Evolutionary conservation across 805 yeast species (phyloP), one percentile per base, ranked within the genome.

Genomic region (Saturnispora bothae): DNA sequence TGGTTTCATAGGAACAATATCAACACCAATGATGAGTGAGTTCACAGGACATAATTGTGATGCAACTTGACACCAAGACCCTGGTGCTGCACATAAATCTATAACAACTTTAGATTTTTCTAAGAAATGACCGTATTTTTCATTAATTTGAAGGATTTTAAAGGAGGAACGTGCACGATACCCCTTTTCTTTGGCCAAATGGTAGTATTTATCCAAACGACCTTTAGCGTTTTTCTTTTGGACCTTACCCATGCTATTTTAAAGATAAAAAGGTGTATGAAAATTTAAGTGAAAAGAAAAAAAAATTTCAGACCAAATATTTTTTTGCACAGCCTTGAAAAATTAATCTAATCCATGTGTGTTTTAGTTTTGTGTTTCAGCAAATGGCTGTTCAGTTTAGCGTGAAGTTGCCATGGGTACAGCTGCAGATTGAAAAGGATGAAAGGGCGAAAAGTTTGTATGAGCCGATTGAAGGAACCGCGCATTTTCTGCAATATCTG

Each of bases 51-150:
- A 86, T 38, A 85, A 61, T 44, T 86, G 83, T 1, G 95, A 77
- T 1, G 98, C 98, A 31, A 92, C 97, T 65, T 92, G 98, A 71
- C 98, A 92, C 98, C 98, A 92, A 3, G 96, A 85, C 41, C 98
- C 98, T 30, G 97, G 97, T 9, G 98, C 98, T 38, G 97, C 97
- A 78, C 98, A 92, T 51, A 92, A 69, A 71, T 92, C 98, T 37
- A 92, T 83, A 31, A 92, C 96, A 31, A 92, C 97, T 59, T 85
- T 92, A 15, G 96, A 84, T 56, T 84, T 83, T 51, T 88, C 96
- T 38, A 88, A 64, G 58, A 92, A 92, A 61, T 88, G 95, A 26
- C 96, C 96, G 68, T 76, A 92, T 59, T 92, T 92, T 57, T 92
- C 96, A 64, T 92, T 92, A 44, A 92, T 83, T 60, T 92, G 98